Evolutionary conservation across 106 monocot genomes (phyloP).

Genomic region (Allium cepa): DNA sequence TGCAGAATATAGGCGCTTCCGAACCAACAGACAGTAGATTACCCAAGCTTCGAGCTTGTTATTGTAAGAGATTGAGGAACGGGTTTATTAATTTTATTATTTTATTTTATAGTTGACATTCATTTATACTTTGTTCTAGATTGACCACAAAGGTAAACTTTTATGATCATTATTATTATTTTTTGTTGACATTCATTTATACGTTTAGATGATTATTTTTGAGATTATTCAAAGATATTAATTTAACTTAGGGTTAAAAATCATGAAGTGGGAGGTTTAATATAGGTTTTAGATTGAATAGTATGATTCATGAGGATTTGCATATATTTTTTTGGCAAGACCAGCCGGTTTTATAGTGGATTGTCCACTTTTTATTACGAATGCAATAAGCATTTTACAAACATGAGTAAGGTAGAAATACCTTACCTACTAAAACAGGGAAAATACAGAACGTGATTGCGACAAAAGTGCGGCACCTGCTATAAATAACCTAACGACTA

Average conservation of each 20-base stretch:
- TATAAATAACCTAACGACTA: too few relatives aligned
- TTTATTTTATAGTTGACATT: neutral
- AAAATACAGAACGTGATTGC: too few relatives aligned
- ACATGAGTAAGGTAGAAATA: too few relatives aligned
- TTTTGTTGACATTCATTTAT: too few relatives aligned
- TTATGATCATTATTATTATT: neutral
- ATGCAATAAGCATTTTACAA: too few relatives aligned
- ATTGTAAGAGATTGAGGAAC: slow-evolving; percentile 14
- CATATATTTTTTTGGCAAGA: too few relatives aligned
- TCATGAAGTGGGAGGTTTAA: neutral
- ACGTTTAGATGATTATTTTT: neutral
- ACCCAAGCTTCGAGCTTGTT: slow-evolving; percentile 19
- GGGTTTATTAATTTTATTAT: neutral
- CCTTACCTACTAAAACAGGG: too few relatives aligned
- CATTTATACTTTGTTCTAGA: neutral
- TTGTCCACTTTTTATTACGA: too few relatives aligned
- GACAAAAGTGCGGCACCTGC: too few relatives aligned
- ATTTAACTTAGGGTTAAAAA: neutral
- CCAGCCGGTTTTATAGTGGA: too few relatives aligned
- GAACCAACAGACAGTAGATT: slow-evolving; percentile 12
- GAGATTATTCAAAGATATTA: neutral
- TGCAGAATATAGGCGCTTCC: slow-evolving; percentile 8
- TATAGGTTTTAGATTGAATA: neutral
- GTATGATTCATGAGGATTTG: neutral
- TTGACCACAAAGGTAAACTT: neutral